These are phyloP conservation scores for Blastobotrys terrestris DNA, from an alignment of 805 yeast species.

Conservation along the genomic window DNA sequence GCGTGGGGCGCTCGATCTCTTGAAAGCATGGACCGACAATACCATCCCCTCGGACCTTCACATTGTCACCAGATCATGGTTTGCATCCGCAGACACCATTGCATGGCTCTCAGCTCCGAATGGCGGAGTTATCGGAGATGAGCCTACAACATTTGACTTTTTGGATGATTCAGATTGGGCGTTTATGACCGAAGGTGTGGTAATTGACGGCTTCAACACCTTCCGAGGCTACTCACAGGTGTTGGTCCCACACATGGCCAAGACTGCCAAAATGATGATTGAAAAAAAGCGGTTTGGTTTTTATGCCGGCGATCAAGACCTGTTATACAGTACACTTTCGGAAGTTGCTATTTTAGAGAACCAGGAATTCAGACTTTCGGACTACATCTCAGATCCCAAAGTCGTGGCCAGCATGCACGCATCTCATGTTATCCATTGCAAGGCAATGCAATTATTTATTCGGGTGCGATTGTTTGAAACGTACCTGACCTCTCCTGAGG, in stretches of 20 bases:
- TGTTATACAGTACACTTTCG: background rate
- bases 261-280: conserved; percentile 3
- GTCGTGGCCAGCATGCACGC: conserved; percentile 8
- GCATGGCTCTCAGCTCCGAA: conserved; percentile 18
- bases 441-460: conserved; percentile 11
- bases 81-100: conserved; percentile 13
- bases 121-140: conserved; percentile 14
- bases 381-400: background rate
- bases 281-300: conserved; percentile 1
- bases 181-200: conserved; percentile 8
- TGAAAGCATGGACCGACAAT: conserved; percentile 2
- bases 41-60: conserved; percentile 7
- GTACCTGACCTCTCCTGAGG: background rate
- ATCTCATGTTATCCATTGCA: conserved; percentile 13
- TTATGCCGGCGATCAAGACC: background rate
- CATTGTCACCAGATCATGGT: conserved; percentile 14
- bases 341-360: conserved; percentile 6
- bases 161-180: conserved; percentile 13
- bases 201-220: conserved; percentile 16
- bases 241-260: conserved; percentile 11
- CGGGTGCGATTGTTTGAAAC: conserved; percentile 5
- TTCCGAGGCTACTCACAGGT: conserved; percentile 14
- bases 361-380: conserved; percentile 6
- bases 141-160: conserved; percentile 4
- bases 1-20: conserved; percentile 9